These are phyloP conservation scores for Leucoagaricus sp. DNA, from an alignment of 1,284 basidiomycete genomes.

Conservation along the genomic window DNA sequence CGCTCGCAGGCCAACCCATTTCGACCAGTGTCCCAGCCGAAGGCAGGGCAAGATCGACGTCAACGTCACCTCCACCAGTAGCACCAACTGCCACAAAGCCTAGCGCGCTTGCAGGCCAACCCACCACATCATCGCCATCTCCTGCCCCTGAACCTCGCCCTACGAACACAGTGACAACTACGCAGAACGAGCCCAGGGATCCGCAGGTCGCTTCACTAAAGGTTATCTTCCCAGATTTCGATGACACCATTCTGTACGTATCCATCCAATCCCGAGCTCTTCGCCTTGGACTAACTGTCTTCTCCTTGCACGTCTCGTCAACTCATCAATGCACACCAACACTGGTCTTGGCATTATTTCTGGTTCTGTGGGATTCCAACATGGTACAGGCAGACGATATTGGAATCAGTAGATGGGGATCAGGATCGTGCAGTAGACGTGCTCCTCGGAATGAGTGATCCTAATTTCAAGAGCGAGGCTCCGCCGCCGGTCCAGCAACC, in stretches of 20 bases:
- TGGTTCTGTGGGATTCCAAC: not conserved
- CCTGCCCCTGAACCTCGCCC: slow-evolving; percentile 1
- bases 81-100: slow-evolving; percentile 2
- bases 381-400: slow-evolving; percentile 55
- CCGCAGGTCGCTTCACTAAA: slow-evolving; percentile 57
- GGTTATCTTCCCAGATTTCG: slow-evolving; percentile 81
- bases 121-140: slow-evolving; percentile 8
- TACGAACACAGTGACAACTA: not conserved
- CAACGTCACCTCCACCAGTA: slow-evolving; percentile 8
- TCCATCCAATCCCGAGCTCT: not conserved
- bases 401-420: slow-evolving; percentile 65
- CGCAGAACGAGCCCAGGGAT: slow-evolving; percentile 33
- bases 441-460: slow-evolving; percentile 80
- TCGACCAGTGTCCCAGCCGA: not conserved
- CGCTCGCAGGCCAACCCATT: slow-evolving; percentile 8
- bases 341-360: not conserved
- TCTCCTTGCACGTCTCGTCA: not conserved
- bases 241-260: slow-evolving; percentile 65
- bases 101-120: slow-evolving; percentile 9
- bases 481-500: slow-evolving; percentile 16
- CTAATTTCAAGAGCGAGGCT: slow-evolving; percentile 53
- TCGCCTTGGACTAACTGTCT: not conserved
- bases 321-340: not conserved
- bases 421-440: slow-evolving; percentile 73
- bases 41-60: slow-evolving; percentile 1